Evolutionary conservation across 1,139 yeast species (phyloP), one percentile per base, ranked within the genome.

Genomic region (Suhomyces atakaporum): DNA sequence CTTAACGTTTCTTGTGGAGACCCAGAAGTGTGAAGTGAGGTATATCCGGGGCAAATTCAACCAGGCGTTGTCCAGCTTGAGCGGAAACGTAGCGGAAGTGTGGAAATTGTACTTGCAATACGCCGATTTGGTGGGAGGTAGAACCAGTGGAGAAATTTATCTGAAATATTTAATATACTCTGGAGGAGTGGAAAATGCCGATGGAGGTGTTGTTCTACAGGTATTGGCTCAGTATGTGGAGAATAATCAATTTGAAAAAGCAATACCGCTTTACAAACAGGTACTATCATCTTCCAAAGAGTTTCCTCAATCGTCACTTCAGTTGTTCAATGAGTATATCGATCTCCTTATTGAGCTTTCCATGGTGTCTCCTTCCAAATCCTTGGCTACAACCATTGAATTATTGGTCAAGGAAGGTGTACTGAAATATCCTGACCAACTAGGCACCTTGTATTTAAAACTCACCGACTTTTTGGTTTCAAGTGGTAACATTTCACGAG

Each of bases 51-150:
- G 59, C 8, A 62, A 66, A 3, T 79, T 84, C 47, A 76, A 84
- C 53, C 53, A 59, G 23, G 75, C 85, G 1, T 59, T 88, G 8
- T 66, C 66, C 38, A 50, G 62, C 4, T 49, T 84, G 5, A 77
- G 84, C 0, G 58, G 73, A 0, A 76, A 75, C 22, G 95, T 85
- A 53, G 58, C 58, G 6, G 47, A 62, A 16, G 61, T 87, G 3
- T 88, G 96, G 96, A 73, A 75, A 0, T 37, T 69, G 18, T 81
- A 72, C 49, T 49, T 81, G 16, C 50, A 60, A 20, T 81, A 78
- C 62, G 85, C 83, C 1, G 66, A 71, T 18, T 31, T 29, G 0
- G 60, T 72, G 14, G 74, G 77, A 8, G 78, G 76, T 1, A 30
- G 38, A 3, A 69, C 79, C 0, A 73, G 68, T 11, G 58, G 63